Base-by-base conservation (phyloP, 495 filamentous ascomycete genomes). In the Hypoxylon perforatum region DNA sequence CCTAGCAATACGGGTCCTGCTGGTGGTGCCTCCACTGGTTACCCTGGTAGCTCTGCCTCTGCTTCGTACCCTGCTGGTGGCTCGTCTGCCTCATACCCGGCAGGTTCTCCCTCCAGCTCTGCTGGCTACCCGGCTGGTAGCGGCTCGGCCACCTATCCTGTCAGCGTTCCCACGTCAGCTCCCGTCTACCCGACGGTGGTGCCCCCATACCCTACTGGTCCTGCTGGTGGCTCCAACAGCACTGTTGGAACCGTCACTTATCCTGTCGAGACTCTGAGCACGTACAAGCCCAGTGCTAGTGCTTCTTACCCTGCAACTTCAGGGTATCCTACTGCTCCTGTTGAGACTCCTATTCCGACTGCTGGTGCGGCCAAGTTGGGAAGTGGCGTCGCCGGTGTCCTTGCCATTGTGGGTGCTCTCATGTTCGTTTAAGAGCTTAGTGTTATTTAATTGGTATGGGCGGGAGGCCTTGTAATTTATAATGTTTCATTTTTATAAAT, bases 321-420 rank as follows among this genome's bases (percentile, higher is more conserved):
- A 4, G 39, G 60, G 9, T 65, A 67, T 65, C 71, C 63, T 12
- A 63, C 61, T 14, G 35, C 17, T 1, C 58, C 67, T 42, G 63
- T 30, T 28, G 54, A 51, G 38, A 64, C 72, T 8, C 57, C 67
- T 0, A 64, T 69, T 21, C 57, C 57, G 21, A 73, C 71, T 4
- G 73, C 68, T 4, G 73, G 68, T 61, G 71, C 67, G 17, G 57
- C 62, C 17, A 75, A 70, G 63, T 39, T 73, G 14, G 63, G 65
- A 28, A 68, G 71, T 45, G 64, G 73, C 61, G 25, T 72, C 12
- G 70, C 65, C 25, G 72, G 62, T 15, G 60, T 45, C 25, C 14
- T 75, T n/a, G 73, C 66, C 38, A 18, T 65, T 23, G 62, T 57
- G 33, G 73, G 71, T 46, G 68, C 60, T 38, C 59, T 72, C 15